Base-by-base conservation (phyloP, 768 basidiomycete species). In the Xerocomus potaroensis region DNA sequence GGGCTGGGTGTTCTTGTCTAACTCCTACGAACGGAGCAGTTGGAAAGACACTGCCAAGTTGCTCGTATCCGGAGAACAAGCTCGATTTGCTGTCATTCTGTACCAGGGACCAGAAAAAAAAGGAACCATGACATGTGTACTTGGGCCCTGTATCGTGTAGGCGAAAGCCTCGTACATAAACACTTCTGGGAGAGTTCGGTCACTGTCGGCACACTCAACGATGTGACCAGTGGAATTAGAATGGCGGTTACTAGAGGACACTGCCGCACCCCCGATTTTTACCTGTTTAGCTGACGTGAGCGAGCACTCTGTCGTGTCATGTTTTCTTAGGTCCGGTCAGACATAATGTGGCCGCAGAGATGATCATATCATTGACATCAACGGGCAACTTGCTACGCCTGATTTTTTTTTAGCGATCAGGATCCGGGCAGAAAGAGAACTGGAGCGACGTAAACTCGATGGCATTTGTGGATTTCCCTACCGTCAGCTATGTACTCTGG, bases 41-140 rank as follows among this genome's bases (percentile, higher is more conserved):
- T 34, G 33, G 15, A 27, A 10, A 29, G 39, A 3, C 4, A 30
- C 12, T 7, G 7, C 9, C 33, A 41, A 18, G 30, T 26, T 38
- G 22, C 10, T n/a, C 26, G 41, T 46, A 22, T 40, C 48, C 54
- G 43, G 24, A 31, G 19, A 43, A 26, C 27, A 34, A 27, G 18
- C 36, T 32, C 29, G 32, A 43, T 21, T 43, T 30, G 12, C 40
- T 19, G 31, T 44, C 18, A 15, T 30, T 26, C 14, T 14, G 12
- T 26, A 16, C 43, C 41, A 18, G 39, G 16, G 23, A 26, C 23
- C 10, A 9, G 5, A 34, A 32, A 26, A 26, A 18, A 19, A 11
- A 27, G 38, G 40, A 34, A 33, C 14, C 19, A 29, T 38, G 36
- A 35, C 33, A 21, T 40, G 22, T 16, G 26, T 12, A 31, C 16